phyloP scores from a whole-genome alignment of 2,329 filamentous ascomycete species.

The Aschersonia sp. region DNA sequence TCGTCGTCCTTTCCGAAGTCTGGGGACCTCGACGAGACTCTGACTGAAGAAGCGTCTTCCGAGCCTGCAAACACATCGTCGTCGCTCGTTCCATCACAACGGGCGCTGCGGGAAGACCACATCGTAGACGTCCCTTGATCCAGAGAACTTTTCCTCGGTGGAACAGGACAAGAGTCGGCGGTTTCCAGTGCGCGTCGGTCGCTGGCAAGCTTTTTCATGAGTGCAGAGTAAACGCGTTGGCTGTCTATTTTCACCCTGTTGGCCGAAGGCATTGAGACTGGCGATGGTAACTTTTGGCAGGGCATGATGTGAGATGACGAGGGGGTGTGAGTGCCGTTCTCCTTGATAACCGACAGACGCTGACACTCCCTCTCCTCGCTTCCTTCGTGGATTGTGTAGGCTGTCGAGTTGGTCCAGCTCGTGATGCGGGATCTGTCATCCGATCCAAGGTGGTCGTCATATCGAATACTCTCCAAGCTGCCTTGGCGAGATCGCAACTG shows the following conservation, averaged over 20 bases:
- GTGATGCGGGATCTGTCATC: conserved; percentile 52
- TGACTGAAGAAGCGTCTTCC: background rate
- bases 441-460: conserved; percentile 20
- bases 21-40: background rate
- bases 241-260: conserved; percentile 29
- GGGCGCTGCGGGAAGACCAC: conserved; percentile 16
- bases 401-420: conserved; percentile 55
- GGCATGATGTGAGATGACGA: conserved; percentile 16
- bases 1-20: background rate
- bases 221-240: conserved; percentile 45
- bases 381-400: conserved; percentile 30
- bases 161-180: conserved; percentile 1
- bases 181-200: conserved; percentile 12
- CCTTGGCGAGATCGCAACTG: conserved; percentile 37
- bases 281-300: background rate
- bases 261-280: conserved; percentile 5
- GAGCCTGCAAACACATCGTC: conserved; percentile 16
- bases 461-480: conserved; percentile 35
- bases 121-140: conserved; percentile 2
- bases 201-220: conserved; percentile 41
- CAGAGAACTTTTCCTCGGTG: conserved; percentile 6
- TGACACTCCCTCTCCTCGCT: conserved; percentile 34
- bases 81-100: conserved; percentile 17
- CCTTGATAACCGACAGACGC: conserved; percentile 50
- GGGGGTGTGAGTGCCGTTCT: conserved; percentile 27